Conservation (phyloP, 2,329 filamentous ascomycete genomes). For the Pestalotiopsis sp. region DNA sequence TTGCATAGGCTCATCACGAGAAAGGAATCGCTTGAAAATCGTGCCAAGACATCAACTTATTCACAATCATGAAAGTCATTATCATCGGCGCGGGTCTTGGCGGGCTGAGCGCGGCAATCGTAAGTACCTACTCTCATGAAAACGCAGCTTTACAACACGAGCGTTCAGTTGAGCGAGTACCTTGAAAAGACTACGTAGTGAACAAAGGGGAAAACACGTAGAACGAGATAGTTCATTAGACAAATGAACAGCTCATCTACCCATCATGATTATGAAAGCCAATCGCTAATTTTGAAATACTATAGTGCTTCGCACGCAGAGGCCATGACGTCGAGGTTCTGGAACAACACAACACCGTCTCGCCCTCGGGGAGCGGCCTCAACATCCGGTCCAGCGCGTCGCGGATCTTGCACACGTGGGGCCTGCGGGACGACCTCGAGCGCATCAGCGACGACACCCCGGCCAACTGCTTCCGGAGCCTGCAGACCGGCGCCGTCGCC, state of each 20-base stretch:
- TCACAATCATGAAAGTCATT: constrained; percentile 9
- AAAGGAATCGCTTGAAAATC: neutral
- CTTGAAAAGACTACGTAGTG: neutral
- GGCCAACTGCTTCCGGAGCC: constrained; percentile 8
- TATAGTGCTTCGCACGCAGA: constrained; percentile 9
- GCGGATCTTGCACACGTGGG: constrained; percentile 9
- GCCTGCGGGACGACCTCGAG: constrained; percentile 10
- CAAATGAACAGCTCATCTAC: neutral
- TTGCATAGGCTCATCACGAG: neutral
- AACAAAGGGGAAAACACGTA: neutral
- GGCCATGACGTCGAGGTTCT: constrained; percentile 12
- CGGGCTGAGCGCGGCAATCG: constrained; percentile 10
- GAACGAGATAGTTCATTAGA: neutral
- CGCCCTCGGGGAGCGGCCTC: neutral
- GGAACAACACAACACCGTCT: constrained; percentile 4
- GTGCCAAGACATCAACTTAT: neutral
- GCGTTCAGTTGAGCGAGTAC: neutral
- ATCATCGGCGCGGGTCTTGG: constrained; percentile 13
- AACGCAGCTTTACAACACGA: neutral
- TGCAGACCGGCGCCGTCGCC: constrained; percentile 11
- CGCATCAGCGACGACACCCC: constrained; percentile 11
- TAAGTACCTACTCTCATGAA: neutral
- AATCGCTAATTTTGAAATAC: neutral
- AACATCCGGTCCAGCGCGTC: constrained; percentile 10
- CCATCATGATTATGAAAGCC: neutral